Evolutionary conservation across 495 filamentous ascomycete genomes (phyloP).

Genomic region (Talaromyces wortmannii): DNA sequence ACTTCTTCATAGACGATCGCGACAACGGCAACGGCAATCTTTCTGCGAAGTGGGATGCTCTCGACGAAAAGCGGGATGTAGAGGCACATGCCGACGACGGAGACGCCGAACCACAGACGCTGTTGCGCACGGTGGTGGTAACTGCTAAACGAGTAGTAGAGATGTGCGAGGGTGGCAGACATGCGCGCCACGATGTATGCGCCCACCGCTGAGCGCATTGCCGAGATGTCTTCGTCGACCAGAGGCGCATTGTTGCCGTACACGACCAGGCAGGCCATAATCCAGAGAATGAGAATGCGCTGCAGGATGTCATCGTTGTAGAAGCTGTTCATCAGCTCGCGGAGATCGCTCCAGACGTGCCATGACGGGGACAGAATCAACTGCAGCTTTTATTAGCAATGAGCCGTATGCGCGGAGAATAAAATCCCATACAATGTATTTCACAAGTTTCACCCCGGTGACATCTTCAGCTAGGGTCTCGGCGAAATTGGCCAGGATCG

Average conservation of each 20-base stretch:
- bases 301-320: slow-evolving; percentile 43
- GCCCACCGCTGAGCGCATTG: slow-evolving; percentile 31
- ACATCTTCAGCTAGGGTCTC: slow-evolving; percentile 37
- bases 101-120: slow-evolving; percentile 23
- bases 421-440: slow-evolving; percentile 25
- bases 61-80: slow-evolving; percentile 34
- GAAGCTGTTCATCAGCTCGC: slow-evolving; percentile 42
- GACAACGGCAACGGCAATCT: slow-evolving; percentile 30
- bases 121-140: slow-evolving; percentile 32
- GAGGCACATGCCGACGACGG: slow-evolving; percentile 20
- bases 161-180: slow-evolving; percentile 16
- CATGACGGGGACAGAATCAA: slow-evolving; percentile 36
- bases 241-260: slow-evolving; percentile 41
- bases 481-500: slow-evolving; percentile 36
- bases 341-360: slow-evolving; percentile 41
- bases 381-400: slow-evolving; percentile 10
- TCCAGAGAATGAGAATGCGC: slow-evolving; percentile 38
- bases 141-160: slow-evolving; percentile 28
- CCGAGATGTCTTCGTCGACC: slow-evolving; percentile 30
- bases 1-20: slow-evolving; percentile 25
- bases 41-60: slow-evolving; percentile 22
- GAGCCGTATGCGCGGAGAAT: not conserved
- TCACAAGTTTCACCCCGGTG: slow-evolving; percentile 35
- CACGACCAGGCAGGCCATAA: slow-evolving; percentile 36
- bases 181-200: slow-evolving; percentile 30